Base-by-base conservation (phyloP, 78 protist species). In the Mastigamoeba balamuthi region DNA sequence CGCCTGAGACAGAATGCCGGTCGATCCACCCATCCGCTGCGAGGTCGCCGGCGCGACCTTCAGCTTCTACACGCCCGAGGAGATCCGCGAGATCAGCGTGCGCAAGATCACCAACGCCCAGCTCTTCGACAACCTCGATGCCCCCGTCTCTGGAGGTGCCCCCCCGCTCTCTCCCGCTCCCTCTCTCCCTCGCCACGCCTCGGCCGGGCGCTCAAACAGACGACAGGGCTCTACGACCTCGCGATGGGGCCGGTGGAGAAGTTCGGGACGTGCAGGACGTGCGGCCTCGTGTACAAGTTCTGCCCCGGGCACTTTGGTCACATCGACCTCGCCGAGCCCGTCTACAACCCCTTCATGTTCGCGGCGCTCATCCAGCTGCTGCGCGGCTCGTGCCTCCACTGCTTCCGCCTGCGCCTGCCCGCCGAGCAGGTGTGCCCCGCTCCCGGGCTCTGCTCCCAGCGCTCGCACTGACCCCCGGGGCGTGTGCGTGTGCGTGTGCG, bases 241-340 rank as follows among this genome's bases (percentile, higher is more conserved):
- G 72, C 66, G 6, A 1, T 33, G 25, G 1, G n/a, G 4, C 30
- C 25, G 39, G 3, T 23, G 27, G 1, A 6, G 8, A 17, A 48
- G 17, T 48, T 52, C 68, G 28, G 4, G 28, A 76, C 74, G 33
- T 95, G 98, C 69, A 33, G 2, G 25, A 91, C 96, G 9, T 95
- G 98, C 87, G 64, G 43, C 6, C 78, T 90, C 3, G 28, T 27
- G 41, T 41, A 6, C 71, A 17, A 40, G n/a, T 78, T 82, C 40
- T 96, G 99, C 81, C 97, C 99, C 5, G 99, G 99, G 9, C 99
- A 96, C 75, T 40, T 80, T 30, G 99, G 99, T 35, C 97, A 92
- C 72, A 89, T 96, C 1, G 93, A 87, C 36, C 83, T 96, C 9
- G 44, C 86, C 39, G 63, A 83, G 0, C 97, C 97, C 25, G 80